Evolutionary conservation across 345 rosid genomes (phyloP).

Genomic region (Eucalyptus sideroxylon): DNA sequence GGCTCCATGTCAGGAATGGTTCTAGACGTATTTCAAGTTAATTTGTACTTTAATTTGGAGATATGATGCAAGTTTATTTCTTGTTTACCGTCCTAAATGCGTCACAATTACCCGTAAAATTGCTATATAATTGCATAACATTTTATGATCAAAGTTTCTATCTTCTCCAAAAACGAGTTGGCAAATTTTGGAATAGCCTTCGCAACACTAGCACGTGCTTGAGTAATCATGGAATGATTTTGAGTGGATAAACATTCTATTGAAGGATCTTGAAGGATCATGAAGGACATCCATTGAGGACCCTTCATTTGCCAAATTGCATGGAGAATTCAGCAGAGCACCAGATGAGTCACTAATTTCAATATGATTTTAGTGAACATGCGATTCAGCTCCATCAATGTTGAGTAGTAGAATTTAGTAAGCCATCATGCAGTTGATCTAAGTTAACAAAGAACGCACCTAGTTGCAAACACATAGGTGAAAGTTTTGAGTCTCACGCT

Average conservation of each 20-base stretch:
- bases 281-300: no score
- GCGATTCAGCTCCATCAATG: neutral
- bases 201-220: neutral
- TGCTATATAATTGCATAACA: no score
- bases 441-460: neutral
- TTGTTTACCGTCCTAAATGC: neutral
- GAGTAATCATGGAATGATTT: neutral
- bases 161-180: no score
- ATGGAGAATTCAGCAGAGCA: neutral
- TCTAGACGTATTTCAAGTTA: neutral
- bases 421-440: neutral
- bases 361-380: neutral
- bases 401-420: neutral
- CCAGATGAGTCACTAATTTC: no score
- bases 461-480: neutral
- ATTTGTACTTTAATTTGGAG: neutral
- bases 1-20: neutral
- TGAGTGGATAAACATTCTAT: neutral
- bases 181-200: neutral
- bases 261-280: no score
- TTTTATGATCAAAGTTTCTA: no score
- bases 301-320: no score
- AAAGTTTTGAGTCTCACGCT: no score
- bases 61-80: neutral
- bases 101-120: no score